Conservation (phyloP, 495 filamentous ascomycete genomes). For the Cetradonia linearis region DNA sequence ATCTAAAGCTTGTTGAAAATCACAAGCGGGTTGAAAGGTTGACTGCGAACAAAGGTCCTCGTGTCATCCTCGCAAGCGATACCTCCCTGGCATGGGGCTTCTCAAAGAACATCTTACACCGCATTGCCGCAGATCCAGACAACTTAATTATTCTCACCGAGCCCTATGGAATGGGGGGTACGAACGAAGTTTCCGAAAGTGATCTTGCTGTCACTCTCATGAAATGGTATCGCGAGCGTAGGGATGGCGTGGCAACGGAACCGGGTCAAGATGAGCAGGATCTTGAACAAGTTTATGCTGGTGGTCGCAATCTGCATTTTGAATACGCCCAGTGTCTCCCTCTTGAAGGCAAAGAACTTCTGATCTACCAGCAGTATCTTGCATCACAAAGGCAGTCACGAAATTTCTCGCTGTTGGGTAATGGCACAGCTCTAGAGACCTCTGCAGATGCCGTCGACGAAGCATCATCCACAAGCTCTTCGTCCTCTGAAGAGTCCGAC, state of each 20-base stretch:
- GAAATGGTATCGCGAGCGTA: constrained; percentile 62
- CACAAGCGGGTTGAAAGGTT: constrained; percentile 62
- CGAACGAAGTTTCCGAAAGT: constrained; percentile 27
- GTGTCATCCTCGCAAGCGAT: constrained; percentile 87
- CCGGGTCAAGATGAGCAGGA: constrained; percentile 46
- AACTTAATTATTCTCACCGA: constrained; percentile 86
- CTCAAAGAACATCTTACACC: constrained; percentile 70
- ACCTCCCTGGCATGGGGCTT: constrained; percentile 90
- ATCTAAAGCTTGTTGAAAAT: constrained; percentile 69
- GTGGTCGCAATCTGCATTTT: constrained; percentile 51
- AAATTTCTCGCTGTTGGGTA: constrained; percentile 58
- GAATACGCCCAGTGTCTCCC: constrained; percentile 49
- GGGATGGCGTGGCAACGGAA: constrained; percentile 52
- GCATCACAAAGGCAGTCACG: constrained; percentile 73
- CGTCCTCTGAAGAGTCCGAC: constrained; percentile 79
- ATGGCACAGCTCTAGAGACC: constrained; percentile 52
- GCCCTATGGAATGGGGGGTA: constrained; percentile 15
- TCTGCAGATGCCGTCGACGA: constrained; percentile 77
- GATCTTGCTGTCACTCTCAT: constrained; percentile 52
- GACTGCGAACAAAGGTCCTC: constrained; percentile 40
- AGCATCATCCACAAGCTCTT: constrained; percentile 63
- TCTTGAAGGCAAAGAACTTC: constrained; percentile 62
- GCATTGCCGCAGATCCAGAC: constrained; percentile 58
- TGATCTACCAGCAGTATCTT: constrained; percentile 80
- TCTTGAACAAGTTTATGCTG: constrained; percentile 54